Percentiles rank a stretch among this genome's conserved stretches.
phyloP scores from a whole-genome alignment of 345 rosid genomes.

The Aethionema arabicum region DNA sequence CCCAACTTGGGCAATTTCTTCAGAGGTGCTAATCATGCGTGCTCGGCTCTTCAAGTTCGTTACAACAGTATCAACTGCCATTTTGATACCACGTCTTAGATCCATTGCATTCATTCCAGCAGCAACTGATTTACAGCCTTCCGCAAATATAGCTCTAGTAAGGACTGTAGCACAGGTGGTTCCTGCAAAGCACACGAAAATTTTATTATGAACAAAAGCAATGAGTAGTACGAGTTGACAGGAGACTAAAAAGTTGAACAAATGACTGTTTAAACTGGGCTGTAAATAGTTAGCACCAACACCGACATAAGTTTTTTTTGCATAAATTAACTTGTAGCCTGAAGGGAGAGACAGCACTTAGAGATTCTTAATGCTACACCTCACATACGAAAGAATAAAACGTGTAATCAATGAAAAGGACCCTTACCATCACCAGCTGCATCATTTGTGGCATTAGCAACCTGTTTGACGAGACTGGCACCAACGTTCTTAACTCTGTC shows the following conservation, averaged over 20 bases:
- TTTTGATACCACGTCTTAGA: slow-evolving; percentile 80
- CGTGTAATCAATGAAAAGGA: background rate
- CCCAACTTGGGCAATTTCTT: slow-evolving; percentile 97
- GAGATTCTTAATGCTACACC: too few relatives aligned
- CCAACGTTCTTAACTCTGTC: slow-evolving; percentile 87
- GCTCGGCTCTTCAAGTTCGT: slow-evolving; percentile 89
- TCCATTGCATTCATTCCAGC: slow-evolving; percentile 98
- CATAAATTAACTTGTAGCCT: too few relatives aligned
- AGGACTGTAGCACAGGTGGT: slow-evolving; percentile 98
- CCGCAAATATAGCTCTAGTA: slow-evolving; percentile 76
- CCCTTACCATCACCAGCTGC: slow-evolving; percentile 89
- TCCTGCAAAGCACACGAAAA: slow-evolving; percentile 47
- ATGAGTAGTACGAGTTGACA: background rate
- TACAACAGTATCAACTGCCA: slow-evolving; percentile 93
- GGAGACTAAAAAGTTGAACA: background rate
- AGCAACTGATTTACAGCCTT: slow-evolving; percentile 98
- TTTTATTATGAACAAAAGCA: background rate
- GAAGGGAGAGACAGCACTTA: too few relatives aligned
- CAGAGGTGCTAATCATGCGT: slow-evolving; percentile 94
- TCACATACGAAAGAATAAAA: background rate
- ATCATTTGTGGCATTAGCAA: slow-evolving; percentile 97
- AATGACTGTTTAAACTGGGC: background rate
- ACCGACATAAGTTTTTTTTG: too few relatives aligned
- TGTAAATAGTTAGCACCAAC: too few relatives aligned
- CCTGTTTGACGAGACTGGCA: slow-evolving; percentile 99